Evolutionary conservation across 1,284 basidiomycete genomes (phyloP).

Genomic region (Fomitopsis palustris): DNA sequence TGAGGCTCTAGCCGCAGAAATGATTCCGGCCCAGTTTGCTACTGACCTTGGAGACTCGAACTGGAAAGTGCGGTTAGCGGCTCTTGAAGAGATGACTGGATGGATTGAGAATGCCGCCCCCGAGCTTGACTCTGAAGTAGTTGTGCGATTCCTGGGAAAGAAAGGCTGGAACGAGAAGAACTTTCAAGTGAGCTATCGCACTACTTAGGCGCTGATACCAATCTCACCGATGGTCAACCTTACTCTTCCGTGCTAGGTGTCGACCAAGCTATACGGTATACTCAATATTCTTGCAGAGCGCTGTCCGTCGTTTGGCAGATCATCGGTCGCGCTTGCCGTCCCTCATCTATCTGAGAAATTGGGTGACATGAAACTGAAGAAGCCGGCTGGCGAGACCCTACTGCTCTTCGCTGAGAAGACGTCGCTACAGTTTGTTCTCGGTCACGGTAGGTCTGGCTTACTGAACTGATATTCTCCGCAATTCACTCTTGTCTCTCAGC

Average conservation of each 20-base stretch:
- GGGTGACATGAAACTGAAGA: slow-evolving; percentile 96
- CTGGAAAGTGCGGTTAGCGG: slow-evolving; percentile 92
- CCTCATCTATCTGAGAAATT: slow-evolving; percentile 93
- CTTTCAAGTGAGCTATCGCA: slow-evolving; percentile 71
- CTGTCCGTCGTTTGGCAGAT: slow-evolving; percentile 82
- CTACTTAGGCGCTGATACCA: background rate
- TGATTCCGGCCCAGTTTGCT: slow-evolving; percentile 73
- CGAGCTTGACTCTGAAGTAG: slow-evolving; percentile 82
- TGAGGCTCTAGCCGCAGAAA: slow-evolving; percentile 72
- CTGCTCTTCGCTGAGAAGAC: slow-evolving; percentile 86
- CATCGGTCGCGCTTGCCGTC: slow-evolving; percentile 81
- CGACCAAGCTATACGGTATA: slow-evolving; percentile 80
- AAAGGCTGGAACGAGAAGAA: slow-evolving; percentile 99
- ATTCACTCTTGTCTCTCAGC: slow-evolving; percentile 39
- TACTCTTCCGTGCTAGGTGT: slow-evolving; percentile 57
- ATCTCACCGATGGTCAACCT: too few relatives aligned
- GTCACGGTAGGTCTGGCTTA: slow-evolving; percentile 68
- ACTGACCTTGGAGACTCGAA: slow-evolving; percentile 79
- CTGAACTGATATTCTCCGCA: background rate
- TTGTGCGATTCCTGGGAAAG: slow-evolving; percentile 89
- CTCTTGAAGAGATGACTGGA: slow-evolving; percentile 79
- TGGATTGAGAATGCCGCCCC: slow-evolving; percentile 78
- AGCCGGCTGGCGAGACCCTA: slow-evolving; percentile 91
- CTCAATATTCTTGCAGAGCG: slow-evolving; percentile 73
- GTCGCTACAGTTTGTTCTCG: slow-evolving; percentile 91